Evolutionary conservation across 1,139 yeast genomes (phyloP), one percentile per base, ranked within the genome.

Genomic region (Pneumocystis carinii): DNA sequence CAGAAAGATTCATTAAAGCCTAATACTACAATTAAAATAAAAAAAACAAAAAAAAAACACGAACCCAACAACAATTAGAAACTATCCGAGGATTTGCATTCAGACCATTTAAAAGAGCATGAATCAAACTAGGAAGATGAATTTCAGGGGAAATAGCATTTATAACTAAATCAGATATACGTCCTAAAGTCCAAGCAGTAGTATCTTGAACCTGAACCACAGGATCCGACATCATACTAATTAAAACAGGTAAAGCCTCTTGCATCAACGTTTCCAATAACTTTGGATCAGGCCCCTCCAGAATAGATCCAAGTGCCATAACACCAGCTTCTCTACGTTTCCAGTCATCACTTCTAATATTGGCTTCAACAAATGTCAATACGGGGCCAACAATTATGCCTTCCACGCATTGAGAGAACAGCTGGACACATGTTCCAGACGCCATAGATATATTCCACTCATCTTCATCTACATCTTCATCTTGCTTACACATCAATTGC

Each of bases 391-490:
- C 90, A 62, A 92, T 90, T 69, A 84, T 84, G 72, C 86, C 84
- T 17, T 92, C 94, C 62, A 95, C 87, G 71, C 87, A 83, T 74
- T 87, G 95, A 4, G 98, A 96, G 76, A 88, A 90, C 67, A 92
- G 79, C 76, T 89, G 96, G 71, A 92, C 78, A 76, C 97, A 94
- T 15, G 97, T 92, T 71, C 96, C 98, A 1, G 98, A 96, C 62
- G 98, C 97, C 98, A 92, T 92, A 8, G 97, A 85, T 60, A 90
- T 95, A 64, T 90, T 87, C 98, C 98, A 92, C 71, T 89, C 95
- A 72, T 92, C 98, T 73, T 90, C 97, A 66, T 80, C 84, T 35
- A 71, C 69, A 72, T 85, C 92, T 65, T 88, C 96, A 72, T 89
- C 92, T 74, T 90, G 97, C 73, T 90, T 83, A 15, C 94, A 87